Evolutionary conservation across 2,329 filamentous ascomycete species (phyloP).

Genomic region (Fusarium torulosum): DNA sequence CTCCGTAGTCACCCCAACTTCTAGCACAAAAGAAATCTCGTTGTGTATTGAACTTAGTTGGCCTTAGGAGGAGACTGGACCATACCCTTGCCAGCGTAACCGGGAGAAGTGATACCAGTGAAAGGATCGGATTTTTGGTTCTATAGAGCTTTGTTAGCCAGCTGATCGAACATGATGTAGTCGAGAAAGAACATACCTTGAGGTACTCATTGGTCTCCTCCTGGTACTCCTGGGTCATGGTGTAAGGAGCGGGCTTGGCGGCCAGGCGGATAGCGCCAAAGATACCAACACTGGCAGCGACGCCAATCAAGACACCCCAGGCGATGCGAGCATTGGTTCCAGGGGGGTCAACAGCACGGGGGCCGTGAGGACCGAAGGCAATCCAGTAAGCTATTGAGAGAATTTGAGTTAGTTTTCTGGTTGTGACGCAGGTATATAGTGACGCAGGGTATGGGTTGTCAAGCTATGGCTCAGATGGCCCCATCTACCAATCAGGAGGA

Average conservation of each 20-base stretch:
- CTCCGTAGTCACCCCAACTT: conserved; percentile 50
- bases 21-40: conserved; percentile 53
- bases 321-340: conserved; percentile 86
- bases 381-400: conserved; percentile 91
- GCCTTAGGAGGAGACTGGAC: conserved; percentile 76
- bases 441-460: conserved; percentile 32
- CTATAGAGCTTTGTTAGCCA: conserved; percentile 60
- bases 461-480: conserved; percentile 30
- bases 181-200: conserved; percentile 68
- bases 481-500: conserved; percentile 40
- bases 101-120: conserved; percentile 83
- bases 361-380: conserved; percentile 95
- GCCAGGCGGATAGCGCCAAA: conserved; percentile 80
- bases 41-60: conserved; percentile 55
- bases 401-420: conserved; percentile 55
- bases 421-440: conserved; percentile 28
- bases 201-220: conserved; percentile 95
- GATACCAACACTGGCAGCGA: conserved; percentile 75
- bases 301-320: conserved; percentile 76
- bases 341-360: conserved; percentile 83
- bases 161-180: not conserved
- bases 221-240: conserved; percentile 98
- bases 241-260: conserved; percentile 79
- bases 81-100: conserved; percentile 82
- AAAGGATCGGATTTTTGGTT: conserved; percentile 87